A percentile compares a stretch with the other conserved stretches of the same genome.
Evolutionary conservation across 306 rosid species (phyloP).

Genomic region (Canavalia ensiformis): DNA sequence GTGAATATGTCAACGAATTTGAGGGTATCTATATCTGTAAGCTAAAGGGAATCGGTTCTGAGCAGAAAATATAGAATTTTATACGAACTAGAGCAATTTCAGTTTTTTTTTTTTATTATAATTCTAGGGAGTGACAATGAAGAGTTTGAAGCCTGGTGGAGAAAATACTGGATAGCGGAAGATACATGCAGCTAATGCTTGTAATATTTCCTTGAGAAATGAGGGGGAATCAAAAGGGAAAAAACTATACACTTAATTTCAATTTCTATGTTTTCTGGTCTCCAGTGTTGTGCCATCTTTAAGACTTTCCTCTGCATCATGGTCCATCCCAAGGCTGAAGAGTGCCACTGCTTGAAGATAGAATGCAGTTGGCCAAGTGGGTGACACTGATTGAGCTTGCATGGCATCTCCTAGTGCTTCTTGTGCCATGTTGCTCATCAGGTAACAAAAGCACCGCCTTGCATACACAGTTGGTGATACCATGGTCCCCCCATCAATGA

Average conservation of each 20-base stretch:
- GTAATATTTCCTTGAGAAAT: slow-evolving; percentile 33
- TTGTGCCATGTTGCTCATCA: slow-evolving; percentile 80
- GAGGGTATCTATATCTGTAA: not conserved
- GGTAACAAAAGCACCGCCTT: slow-evolving; percentile 83
- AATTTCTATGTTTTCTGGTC: slow-evolving; percentile 64
- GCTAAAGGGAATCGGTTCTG: not conserved
- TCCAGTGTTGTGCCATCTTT: slow-evolving; percentile 81
- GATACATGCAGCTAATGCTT: slow-evolving; percentile 33
- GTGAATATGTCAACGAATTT: not conserved
- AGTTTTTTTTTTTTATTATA: not conserved
- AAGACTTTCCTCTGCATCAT: slow-evolving; percentile 88
- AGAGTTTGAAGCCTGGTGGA: not conserved
- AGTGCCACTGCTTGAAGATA: slow-evolving; percentile 93
- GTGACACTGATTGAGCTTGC: slow-evolving; percentile 84
- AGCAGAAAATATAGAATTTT: not conserved
- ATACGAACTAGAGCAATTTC: slow-evolving; percentile 12
- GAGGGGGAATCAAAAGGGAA: slow-evolving; percentile 19
- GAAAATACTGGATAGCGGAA: slow-evolving; percentile 5
- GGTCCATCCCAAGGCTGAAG: slow-evolving; percentile 89
- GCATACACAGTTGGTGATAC: slow-evolving; percentile 85
- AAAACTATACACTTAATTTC: slow-evolving; percentile 65
- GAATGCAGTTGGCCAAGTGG: slow-evolving; percentile 81
- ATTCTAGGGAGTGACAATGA: not conserved
- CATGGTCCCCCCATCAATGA: slow-evolving; percentile 86
- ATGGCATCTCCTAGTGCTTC: slow-evolving; percentile 95